These are phyloP conservation scores for Beta lomatogona DNA, from an alignment of 179 eudicot genomes.

Conservation along the genomic window DNA sequence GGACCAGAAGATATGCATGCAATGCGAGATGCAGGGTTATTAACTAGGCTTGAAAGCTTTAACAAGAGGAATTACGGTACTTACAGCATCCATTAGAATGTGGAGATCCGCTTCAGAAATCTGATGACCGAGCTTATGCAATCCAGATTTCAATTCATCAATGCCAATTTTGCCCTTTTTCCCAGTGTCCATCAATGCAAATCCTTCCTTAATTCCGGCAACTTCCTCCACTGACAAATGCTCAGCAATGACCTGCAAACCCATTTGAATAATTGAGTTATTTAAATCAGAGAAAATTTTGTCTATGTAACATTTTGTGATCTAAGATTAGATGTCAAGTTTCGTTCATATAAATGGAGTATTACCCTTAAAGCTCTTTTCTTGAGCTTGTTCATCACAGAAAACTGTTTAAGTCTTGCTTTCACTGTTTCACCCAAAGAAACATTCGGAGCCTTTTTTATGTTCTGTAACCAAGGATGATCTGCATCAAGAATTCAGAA, in stretches of 20 bases:
- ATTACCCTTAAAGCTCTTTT: constrained; percentile 82
- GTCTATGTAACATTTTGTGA: not conserved
- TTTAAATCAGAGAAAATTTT: not conserved
- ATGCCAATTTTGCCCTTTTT: constrained; percentile 69
- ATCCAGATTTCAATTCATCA: constrained; percentile 72
- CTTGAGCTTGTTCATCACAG: constrained; percentile 91
- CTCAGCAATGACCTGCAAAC: constrained; percentile 74
- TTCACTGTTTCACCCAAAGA: constrained; percentile 78
- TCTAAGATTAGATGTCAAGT: not conserved
- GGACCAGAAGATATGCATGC: no score
- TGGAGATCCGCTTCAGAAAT: constrained; percentile 66
- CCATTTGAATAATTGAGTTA: not conserved
- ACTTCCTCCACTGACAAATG: constrained; percentile 82
- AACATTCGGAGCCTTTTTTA: constrained; percentile 75
- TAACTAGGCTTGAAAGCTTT: no score
- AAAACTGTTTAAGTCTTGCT: constrained; percentile 83
- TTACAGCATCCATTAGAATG: constrained; percentile 86
- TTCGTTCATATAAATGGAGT: constrained; percentile 9
- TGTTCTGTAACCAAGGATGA: constrained; percentile 83
- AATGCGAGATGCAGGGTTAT: no score
- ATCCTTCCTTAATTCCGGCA: constrained; percentile 76
- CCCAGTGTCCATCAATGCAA: constrained; percentile 70
- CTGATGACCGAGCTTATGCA: constrained; percentile 73
- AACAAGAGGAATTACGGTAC: constrained; percentile 24
- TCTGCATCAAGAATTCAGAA: constrained; percentile 43